These are phyloP conservation scores for Nakazawaea pomicola DNA, from an alignment of 805 yeast species.

Conservation along the genomic window DNA sequence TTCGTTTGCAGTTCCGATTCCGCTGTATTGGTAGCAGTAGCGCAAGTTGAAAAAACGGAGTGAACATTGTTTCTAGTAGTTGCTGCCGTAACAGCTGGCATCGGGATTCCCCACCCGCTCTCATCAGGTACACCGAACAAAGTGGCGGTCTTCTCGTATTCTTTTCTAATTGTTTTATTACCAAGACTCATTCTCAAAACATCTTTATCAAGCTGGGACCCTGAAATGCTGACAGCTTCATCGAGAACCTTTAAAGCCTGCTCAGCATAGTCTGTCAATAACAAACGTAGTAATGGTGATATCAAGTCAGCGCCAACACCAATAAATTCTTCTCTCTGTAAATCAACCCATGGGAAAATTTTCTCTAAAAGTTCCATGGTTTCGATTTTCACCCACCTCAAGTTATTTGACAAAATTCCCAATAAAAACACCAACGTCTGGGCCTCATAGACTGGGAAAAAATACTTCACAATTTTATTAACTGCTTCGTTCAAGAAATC, in stretches of 20 bases:
- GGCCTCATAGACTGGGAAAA: conserved; percentile 72
- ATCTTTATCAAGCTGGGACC: conserved; percentile 86
- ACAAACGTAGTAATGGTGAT: conserved; percentile 77
- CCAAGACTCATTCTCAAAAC: conserved; percentile 90
- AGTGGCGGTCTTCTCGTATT: conserved; percentile 81
- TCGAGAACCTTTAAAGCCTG: conserved; percentile 88
- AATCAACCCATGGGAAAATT: conserved; percentile 71
- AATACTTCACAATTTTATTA: conserved; percentile 58
- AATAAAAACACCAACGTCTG: conserved; percentile 69
- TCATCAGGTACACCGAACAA: conserved; percentile 93
- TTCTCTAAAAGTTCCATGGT: conserved; percentile 71
- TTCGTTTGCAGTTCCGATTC: conserved; percentile 31
- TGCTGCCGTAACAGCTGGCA: conserved; percentile 89
- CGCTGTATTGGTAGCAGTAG: conserved; percentile 30
- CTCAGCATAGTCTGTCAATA: conserved; percentile 81
- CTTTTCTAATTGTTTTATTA: conserved; percentile 68
- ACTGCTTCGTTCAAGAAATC: conserved; percentile 84
- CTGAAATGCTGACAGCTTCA: conserved; percentile 78
- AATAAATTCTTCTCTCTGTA: conserved; percentile 69
- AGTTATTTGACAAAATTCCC: conserved; percentile 74
- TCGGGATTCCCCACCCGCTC: conserved; percentile 95
- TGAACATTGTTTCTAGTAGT: conserved; percentile 90
- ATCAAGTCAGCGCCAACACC: conserved; percentile 95
- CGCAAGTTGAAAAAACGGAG: conserved; percentile 88
- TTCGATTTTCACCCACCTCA: conserved; percentile 75